Base-by-base conservation (phyloP, 306 rosid species). In the Coriaria nepalensis region DNA sequence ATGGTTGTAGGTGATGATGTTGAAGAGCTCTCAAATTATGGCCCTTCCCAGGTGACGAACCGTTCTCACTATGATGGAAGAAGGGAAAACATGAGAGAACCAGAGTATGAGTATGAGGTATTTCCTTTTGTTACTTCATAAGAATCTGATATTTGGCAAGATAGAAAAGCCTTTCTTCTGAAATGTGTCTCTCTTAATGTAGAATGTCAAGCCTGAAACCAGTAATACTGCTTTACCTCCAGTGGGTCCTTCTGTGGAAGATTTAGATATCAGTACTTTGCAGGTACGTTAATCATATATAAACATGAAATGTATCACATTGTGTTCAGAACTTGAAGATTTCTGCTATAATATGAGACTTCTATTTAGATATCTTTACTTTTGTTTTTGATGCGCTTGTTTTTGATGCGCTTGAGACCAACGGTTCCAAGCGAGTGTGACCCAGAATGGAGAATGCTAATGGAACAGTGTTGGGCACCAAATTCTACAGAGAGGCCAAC, bases 391-490 rank as follows among this genome's bases (percentile, higher is more conserved):
- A 43, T 74, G 49, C 59, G 15, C n/a, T 34, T 48, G 34, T 72
- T 67, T 55, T 72, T 64, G 29, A 43, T 74, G 49, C 59, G 15
- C n/a, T n/a, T 88, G 70, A 83, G 97, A 71, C 97, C 97, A 44
- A 68, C 80, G 9, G 77, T 88, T 49, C 97, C 97, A 5, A 71
- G 82, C 55, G 62, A 61, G 37, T 88, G 97, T 33, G 97, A 88
- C 72, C 14, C 63, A 1, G 95, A 88, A 40, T 88, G 97, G 97
- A 71, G 75, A 62, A 63, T 57, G 45, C 75, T 88, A 55, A 83
- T 88, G 97, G 97, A 88, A 70, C 86, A 81, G 76, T 88, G 97
- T 66, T 88, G 97, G 97, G 95, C 93, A 6, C 97, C 97, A 40
- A 83, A 81, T 68, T 95, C 97, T 12, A 49, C 74, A 4, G 76